Evolutionary conservation across 345 rosid genomes (phyloP), one percentile per base, ranked within the genome.

Genomic region (Camelina sativa): DNA sequence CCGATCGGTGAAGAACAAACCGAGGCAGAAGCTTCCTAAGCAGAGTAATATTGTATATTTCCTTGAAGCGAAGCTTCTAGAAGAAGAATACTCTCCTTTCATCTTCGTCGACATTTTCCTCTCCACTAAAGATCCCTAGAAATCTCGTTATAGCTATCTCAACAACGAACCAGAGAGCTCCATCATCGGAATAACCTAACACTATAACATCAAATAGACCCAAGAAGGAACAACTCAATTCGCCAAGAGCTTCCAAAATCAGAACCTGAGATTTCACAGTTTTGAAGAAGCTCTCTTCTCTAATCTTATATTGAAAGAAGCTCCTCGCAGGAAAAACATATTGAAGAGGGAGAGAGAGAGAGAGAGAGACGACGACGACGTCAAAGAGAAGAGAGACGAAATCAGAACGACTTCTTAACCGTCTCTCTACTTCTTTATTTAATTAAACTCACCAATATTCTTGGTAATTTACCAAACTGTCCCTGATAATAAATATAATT

Each of bases 1-100:
- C 82, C 82, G 75, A 80, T 80, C 83, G 51, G 97, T 90, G 90
- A 91, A 87, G 83, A 94, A 78, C 90, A 91, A 81, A 77, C 97
- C 98, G 57, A 86, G 91, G 76, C 92, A 91, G 88, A 94, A 94
- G 77, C 93, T 82, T 1, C 82, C 88, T 61, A 90, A 70, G 73
- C 97, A 91, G 74, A 94, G 87, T 62, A 90, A 57, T 22, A 88
- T 69, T 3, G 92, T 83, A 97, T 91, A 91, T 82, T 70, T 94
- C 40, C 80, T 86, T 13, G 97, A 84, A 9, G 88, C 68, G 67
- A 74, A 77, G 82, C 73, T 86, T 78, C 80, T 86, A 32, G 79
- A 74, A 81, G 80, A 19, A 57, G 80, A 19, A 57, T 64, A 86
- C 51, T 85, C 98, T 81, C 88, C 93, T 86, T 83, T 89, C 70